Evolutionary conservation across 345 rosid species (phyloP).

Genomic region (Isatis tinctoria): DNA sequence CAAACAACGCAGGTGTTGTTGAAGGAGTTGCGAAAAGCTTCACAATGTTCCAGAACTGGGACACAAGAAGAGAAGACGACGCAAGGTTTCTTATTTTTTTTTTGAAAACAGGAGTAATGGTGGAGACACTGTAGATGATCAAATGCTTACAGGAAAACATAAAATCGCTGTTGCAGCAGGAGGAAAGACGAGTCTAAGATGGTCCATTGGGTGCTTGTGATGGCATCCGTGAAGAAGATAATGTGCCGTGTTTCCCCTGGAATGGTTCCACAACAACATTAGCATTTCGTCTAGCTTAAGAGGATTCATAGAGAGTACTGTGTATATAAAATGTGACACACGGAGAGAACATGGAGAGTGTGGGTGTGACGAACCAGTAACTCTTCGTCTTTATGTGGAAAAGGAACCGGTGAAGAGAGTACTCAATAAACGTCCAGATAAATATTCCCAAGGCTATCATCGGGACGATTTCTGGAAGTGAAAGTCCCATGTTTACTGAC

Average conservation of each 20-base stretch:
- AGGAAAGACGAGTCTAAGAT: slow-evolving; percentile 84
- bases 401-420: slow-evolving; percentile 64
- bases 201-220: slow-evolving; percentile 98
- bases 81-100: background rate
- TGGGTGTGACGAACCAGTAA: slow-evolving; percentile 43
- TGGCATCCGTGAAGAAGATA: slow-evolving; percentile 95
- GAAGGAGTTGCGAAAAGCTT: slow-evolving; percentile 59
- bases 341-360: slow-evolving; percentile 4
- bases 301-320: background rate
- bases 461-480: slow-evolving; percentile 38
- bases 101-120: background rate
- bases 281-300: background rate
- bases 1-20: slow-evolving; percentile 74
- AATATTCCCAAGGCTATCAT: slow-evolving; percentile 45
- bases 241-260: slow-evolving; percentile 80
- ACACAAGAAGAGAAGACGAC: background rate
- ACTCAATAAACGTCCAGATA: slow-evolving; percentile 69
- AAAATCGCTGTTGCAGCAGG: slow-evolving; percentile 79
- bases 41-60: slow-evolving; percentile 74
- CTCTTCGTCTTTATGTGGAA: slow-evolving; percentile 66
- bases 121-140: background rate
- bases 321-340: background rate
- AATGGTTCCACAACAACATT: slow-evolving; percentile 23
- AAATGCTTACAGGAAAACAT: slow-evolving; percentile 53
- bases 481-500: slow-evolving; percentile 47